Conservation (phyloP, 2,329 filamentous ascomycete genomes). For the Xylariales sp. region DNA sequence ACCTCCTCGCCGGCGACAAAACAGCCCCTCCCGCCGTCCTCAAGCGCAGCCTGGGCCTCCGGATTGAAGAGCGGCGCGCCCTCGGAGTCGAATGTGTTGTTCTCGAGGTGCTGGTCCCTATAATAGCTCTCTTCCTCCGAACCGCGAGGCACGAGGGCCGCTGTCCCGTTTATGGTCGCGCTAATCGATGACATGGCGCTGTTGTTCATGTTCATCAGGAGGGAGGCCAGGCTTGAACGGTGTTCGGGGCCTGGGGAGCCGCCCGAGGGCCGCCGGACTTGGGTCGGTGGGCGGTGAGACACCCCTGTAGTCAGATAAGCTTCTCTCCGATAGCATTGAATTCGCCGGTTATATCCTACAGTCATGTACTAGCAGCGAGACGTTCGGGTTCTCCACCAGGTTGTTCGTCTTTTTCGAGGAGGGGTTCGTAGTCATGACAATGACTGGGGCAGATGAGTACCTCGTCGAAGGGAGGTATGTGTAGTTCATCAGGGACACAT, state of each 20-base stretch:
- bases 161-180: constrained; percentile 88
- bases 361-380: constrained; percentile 94
- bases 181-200: constrained; percentile 83
- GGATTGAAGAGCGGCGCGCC: constrained; percentile 37
- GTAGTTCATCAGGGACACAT: constrained; percentile 98
- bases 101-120: constrained; percentile 76
- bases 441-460: constrained; percentile 67
- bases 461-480: constrained; percentile 84
- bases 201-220: constrained; percentile 88
- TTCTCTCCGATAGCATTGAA: background rate
- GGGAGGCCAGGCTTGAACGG: constrained; percentile 70
- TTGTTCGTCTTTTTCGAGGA: constrained; percentile 78
- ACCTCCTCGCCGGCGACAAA: constrained; percentile 81
- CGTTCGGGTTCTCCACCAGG: constrained; percentile 75
- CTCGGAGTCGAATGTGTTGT: constrained; percentile 77
- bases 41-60: constrained; percentile 27
- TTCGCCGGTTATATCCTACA: constrained; percentile 40
- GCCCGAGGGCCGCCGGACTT: constrained; percentile 51
- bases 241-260: constrained; percentile 61
- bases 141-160: constrained; percentile 65
- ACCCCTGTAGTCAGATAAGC: constrained; percentile 54
- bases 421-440: constrained; percentile 89
- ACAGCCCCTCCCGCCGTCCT: constrained; percentile 54
- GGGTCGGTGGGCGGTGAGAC: constrained; percentile 80
- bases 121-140: constrained; percentile 83